These are phyloP conservation scores for Panaeolus papilionaceus DNA, from an alignment of 768 basidiomycete species.

Conservation along the genomic window DNA sequence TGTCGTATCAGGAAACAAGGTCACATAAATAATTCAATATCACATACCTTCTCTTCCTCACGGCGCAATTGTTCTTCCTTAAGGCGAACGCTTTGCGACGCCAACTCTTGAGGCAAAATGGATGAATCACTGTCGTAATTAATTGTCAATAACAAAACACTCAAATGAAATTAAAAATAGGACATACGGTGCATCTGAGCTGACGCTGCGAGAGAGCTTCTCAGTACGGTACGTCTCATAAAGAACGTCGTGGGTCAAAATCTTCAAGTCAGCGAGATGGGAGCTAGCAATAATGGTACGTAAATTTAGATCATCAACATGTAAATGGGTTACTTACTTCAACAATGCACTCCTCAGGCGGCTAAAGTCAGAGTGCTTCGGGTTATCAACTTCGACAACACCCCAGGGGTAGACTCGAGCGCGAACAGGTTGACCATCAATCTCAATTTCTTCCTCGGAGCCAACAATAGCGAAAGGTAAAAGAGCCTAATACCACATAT, in stretches of 20 bases:
- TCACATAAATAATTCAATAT: slow-evolving; percentile 5
- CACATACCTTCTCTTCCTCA: slow-evolving; percentile 90
- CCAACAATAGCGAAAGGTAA: slow-evolving; percentile 98
- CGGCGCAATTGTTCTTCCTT: slow-evolving; percentile 98
- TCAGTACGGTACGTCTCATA: slow-evolving; percentile 99
- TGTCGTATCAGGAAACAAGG: slow-evolving; percentile 20
- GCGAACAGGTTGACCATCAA: slow-evolving; percentile 90
- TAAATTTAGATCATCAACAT: slow-evolving; percentile 16
- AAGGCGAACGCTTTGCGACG: slow-evolving; percentile 94
- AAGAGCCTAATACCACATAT: slow-evolving; percentile 61
- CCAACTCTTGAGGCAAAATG: slow-evolving; percentile 95
- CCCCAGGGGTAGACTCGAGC: slow-evolving; percentile 99
- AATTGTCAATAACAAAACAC: slow-evolving; percentile 30
- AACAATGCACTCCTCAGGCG: slow-evolving; percentile 90
- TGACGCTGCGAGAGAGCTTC: slow-evolving; percentile 91
- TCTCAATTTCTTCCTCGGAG: slow-evolving; percentile 95
- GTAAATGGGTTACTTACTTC: slow-evolving; percentile 58
- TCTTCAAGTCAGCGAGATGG: slow-evolving; percentile 94
- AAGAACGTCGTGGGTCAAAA: slow-evolving; percentile 90
- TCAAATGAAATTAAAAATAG: slow-evolving; percentile 18
- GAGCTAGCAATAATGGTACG: slow-evolving; percentile 57
- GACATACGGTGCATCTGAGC: slow-evolving; percentile 75
- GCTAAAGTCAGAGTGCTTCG: slow-evolving; percentile 99
- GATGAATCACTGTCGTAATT: slow-evolving; percentile 70
- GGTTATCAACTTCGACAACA: slow-evolving; percentile 97